These are phyloP conservation scores for Litchi chinensis DNA, from an alignment of 345 rosid species.

Conservation along the genomic window DNA sequence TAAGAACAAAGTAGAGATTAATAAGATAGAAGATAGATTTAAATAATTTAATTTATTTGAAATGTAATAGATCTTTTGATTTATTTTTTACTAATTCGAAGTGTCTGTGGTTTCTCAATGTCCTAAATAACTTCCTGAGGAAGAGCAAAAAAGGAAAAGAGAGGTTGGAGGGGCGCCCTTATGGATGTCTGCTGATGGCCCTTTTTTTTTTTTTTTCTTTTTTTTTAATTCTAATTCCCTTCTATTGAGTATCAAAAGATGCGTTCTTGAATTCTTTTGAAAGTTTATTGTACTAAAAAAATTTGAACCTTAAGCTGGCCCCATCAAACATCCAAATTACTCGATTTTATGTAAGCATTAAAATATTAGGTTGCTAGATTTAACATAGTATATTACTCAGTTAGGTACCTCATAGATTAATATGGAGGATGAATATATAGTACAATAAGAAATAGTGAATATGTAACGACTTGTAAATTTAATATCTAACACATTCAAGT, in stretches of 20 bases:
- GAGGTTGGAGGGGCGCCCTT: no score
- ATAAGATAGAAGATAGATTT: not conserved
- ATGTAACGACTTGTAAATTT: no score
- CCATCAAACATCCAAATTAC: not conserved
- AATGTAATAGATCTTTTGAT: no score
- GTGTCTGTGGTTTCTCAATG: no score
- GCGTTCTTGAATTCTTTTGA: not conserved
- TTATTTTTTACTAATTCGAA: no score
- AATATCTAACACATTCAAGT: no score
- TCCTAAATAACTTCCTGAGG: no score
- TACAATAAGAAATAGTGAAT: no score
- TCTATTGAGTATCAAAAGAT: not conserved
- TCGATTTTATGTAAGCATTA: not conserved
- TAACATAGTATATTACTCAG: not conserved
- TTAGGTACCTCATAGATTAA: not conserved
- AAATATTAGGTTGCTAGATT: not conserved
- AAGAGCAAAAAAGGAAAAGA: no score
- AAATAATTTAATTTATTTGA: not conserved
- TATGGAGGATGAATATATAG: no score
- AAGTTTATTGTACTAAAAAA: not conserved
- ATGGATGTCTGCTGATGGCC: not conserved
- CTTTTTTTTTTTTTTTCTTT: no score
- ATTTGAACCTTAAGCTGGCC: not conserved
- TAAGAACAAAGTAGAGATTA: conserved; percentile 20
- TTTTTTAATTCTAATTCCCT: not conserved